phyloP scores from a whole-genome alignment of 805 yeast species.

The Candida nitratophila region DNA sequence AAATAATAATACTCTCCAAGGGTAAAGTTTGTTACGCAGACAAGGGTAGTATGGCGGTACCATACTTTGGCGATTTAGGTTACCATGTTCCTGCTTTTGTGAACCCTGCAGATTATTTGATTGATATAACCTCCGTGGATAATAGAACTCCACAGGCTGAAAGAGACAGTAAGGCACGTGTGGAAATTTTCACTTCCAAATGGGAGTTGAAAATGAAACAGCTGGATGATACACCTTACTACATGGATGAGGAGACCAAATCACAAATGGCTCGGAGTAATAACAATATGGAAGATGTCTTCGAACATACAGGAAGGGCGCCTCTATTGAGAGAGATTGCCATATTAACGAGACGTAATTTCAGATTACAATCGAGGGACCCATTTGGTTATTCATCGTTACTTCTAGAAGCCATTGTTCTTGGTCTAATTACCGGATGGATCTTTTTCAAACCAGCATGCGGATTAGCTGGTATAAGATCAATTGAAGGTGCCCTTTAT shows the following conservation, averaged over 20 bases:
- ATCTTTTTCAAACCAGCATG: conserved; percentile 60
- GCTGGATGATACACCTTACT: conserved; percentile 2
- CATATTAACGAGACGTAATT: conserved; percentile 38
- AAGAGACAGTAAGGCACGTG: conserved; percentile 24
- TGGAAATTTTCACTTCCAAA: conserved; percentile 23
- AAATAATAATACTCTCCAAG: conserved; percentile 58
- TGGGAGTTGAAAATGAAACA: conserved; percentile 30
- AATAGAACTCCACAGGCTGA: conserved; percentile 32
- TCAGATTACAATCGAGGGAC: conserved; percentile 43
- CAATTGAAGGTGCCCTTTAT: conserved; percentile 47
- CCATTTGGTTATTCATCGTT: conserved; percentile 39
- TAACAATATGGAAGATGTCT: neutral
- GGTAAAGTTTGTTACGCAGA: conserved; percentile 47
- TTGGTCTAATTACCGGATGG: conserved; percentile 71
- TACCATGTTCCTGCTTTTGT: conserved; percentile 32
- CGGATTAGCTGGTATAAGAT: conserved; percentile 56
- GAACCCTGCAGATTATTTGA: conserved; percentile 57
- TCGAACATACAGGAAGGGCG: conserved; percentile 26
- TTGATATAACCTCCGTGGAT: conserved; percentile 55
- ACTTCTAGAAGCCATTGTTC: conserved; percentile 33
- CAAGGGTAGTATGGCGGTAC: conserved; percentile 30
- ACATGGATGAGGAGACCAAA: neutral
- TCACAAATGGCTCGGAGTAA: neutral
- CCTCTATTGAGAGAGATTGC: conserved; percentile 35
- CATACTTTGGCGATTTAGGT: conserved; percentile 44